Percentiles rank a stretch among this genome's conserved stretches.
These are phyloP conservation scores for Euphorbia pulcherrima DNA, from an alignment of 345 rosid genomes.

Conservation along the genomic window DNA sequence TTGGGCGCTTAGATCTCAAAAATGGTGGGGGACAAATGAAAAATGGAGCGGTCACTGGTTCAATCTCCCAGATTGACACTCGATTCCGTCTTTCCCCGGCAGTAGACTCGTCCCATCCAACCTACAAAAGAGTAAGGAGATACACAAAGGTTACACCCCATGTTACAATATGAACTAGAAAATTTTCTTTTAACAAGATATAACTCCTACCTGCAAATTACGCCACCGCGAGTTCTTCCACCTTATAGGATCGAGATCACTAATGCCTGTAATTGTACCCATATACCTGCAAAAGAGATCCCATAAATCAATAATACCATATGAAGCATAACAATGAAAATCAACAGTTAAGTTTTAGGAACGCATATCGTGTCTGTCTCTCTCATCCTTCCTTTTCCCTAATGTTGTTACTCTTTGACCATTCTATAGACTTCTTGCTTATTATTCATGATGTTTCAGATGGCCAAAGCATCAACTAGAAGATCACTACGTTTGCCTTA, in stretches of 20 bases:
- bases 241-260: slow-evolving; percentile 81
- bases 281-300: slow-evolving; percentile 58
- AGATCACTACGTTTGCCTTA: no score
- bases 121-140: slow-evolving; percentile 39
- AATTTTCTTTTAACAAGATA: background rate
- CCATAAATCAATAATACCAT: background rate
- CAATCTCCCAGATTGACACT: slow-evolving; percentile 95
- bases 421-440: no score
- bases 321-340: background rate
- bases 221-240: slow-evolving; percentile 99
- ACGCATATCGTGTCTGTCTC: no score
- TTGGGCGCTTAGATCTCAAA: slow-evolving; percentile 71
- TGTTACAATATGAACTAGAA: background rate
- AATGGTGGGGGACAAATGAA: slow-evolving; percentile 90
- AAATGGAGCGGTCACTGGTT: slow-evolving; percentile 89
- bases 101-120: slow-evolving; percentile 99
- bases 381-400: no score
- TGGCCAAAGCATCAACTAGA: no score
- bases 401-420: no score
- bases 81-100: slow-evolving; percentile 78
- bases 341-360: no score
- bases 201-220: slow-evolving; percentile 61
- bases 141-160: background rate
- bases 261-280: slow-evolving; percentile 90
- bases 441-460: no score